Evolutionary conservation across 768 basidiomycete genomes (phyloP).

Genomic region (Lentinula sp.): DNA sequence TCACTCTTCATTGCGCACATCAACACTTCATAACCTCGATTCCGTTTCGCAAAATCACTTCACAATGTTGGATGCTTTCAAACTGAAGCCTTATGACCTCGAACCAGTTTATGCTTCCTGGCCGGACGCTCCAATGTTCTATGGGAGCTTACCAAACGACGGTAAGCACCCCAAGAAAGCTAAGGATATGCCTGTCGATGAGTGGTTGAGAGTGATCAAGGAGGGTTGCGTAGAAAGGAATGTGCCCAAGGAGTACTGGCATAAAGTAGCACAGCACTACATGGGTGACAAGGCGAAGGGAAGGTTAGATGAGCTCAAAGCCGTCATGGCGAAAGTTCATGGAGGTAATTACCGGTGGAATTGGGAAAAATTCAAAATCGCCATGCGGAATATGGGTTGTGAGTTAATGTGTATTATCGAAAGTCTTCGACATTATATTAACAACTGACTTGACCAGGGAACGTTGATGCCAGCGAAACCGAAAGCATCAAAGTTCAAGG

Average conservation of each 20-base stretch:
- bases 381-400: slow-evolving; percentile 82
- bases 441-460: slow-evolving; percentile 39
- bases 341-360: slow-evolving; percentile 77
- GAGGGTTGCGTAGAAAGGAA: slow-evolving; percentile 64
- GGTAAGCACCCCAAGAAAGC: slow-evolving; percentile 37
- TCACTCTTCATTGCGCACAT: neutral
- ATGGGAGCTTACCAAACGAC: slow-evolving; percentile 45
- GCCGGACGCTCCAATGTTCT: slow-evolving; percentile 60
- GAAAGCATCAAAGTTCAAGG: slow-evolving; percentile 57
- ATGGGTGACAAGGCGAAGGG: slow-evolving; percentile 66
- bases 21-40: neutral
- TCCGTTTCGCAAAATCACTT: neutral
- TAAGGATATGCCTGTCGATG: slow-evolving; percentile 57
- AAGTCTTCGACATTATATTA: neutral
- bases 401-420: slow-evolving; percentile 22
- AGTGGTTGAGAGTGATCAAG: slow-evolving; percentile 70
- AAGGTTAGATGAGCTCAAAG: slow-evolving; percentile 63
- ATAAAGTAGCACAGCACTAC: slow-evolving; percentile 73
- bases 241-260: slow-evolving; percentile 77
- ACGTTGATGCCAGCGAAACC: slow-evolving; percentile 53
- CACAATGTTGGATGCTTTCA: slow-evolving; percentile 68
- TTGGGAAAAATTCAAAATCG: slow-evolving; percentile 78
- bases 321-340: slow-evolving; percentile 66
- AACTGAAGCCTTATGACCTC: slow-evolving; percentile 72
- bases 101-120: slow-evolving; percentile 61